phyloP scores from a whole-genome alignment of 2,329 filamentous ascomycete species.

The Didymella keratinophila region DNA sequence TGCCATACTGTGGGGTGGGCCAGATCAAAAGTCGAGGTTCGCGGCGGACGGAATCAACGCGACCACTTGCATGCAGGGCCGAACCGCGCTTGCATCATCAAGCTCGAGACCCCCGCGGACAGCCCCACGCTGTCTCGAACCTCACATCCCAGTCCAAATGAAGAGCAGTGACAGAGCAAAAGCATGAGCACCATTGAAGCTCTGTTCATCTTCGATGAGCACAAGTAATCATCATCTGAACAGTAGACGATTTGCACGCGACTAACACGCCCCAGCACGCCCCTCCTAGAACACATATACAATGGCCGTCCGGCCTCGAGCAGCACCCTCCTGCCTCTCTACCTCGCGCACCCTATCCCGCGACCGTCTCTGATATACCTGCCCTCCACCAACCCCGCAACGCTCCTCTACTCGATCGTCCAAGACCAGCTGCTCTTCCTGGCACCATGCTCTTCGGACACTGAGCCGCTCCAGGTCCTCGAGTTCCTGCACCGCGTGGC shows the following conservation, averaged over 20 bases:
- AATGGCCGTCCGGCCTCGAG: constrained; percentile 80
- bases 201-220: constrained; percentile 95
- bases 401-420: constrained; percentile 85
- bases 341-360: constrained; percentile 80
- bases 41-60: not conserved
- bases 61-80: constrained; percentile 15
- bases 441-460: constrained; percentile 82
- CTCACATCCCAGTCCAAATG: constrained; percentile 26
- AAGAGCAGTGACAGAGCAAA: constrained; percentile 29
- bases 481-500: constrained; percentile 94
- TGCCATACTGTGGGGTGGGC: constrained; percentile 23
- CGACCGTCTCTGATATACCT: constrained; percentile 88
- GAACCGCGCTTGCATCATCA: constrained; percentile 20
- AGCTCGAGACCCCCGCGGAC: constrained; percentile 36
- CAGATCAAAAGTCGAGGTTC: constrained; percentile 3
- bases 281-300: constrained; percentile 89
- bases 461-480: constrained; percentile 86
- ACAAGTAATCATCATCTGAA: constrained; percentile 68
- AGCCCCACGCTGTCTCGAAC: constrained; percentile 27
- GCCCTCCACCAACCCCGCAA: constrained; percentile 80
- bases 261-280: constrained; percentile 66
- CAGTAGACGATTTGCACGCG: not conserved
- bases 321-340: constrained; percentile 80
- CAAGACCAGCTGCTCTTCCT: constrained; percentile 89
- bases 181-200: constrained; percentile 82